A percentile compares a stretch with the other conserved stretches of the same genome.
Evolutionary conservation across 23 red algal species (phyloP).

Genomic region (Gracilariopsis chorda): DNA sequence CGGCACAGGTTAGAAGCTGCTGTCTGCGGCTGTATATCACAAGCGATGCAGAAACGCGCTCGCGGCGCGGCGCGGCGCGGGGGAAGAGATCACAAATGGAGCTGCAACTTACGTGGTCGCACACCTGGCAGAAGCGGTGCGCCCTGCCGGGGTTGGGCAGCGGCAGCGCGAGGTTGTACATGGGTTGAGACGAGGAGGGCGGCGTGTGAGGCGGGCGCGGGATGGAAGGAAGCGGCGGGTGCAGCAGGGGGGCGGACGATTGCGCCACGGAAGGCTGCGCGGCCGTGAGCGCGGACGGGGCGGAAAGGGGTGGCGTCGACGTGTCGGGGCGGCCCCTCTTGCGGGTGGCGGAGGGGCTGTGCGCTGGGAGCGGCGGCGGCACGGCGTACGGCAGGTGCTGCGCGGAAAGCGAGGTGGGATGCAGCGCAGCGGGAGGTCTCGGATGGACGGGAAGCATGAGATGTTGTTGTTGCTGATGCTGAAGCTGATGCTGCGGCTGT

Average conservation of each 20-base stretch:
- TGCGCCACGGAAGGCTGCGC: not conserved
- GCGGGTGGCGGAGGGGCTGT: not conserved
- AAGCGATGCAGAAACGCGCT: not conserved
- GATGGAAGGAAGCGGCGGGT: slow-evolving; percentile 39
- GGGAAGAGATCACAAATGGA: not conserved
- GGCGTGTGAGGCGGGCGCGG: not conserved
- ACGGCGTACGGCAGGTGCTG: not conserved
- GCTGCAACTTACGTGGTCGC: slow-evolving; percentile 36
- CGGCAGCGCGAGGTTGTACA: slow-evolving; percentile 40
- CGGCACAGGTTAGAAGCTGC: not conserved
- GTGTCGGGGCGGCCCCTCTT: not conserved
- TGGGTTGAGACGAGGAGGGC: not conserved
- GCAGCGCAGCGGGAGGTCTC: not conserved
- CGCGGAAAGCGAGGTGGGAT: not conserved
- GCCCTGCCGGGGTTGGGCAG: slow-evolving; percentile 46
- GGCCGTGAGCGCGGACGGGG: not conserved
- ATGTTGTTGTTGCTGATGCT: not conserved
- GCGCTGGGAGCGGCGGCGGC: not conserved
- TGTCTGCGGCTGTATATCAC: not conserved
- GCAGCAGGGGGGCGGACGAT: slow-evolving; percentile 12
- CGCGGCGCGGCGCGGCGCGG: not conserved
- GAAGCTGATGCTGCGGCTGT: not conserved
- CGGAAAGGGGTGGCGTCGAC: not conserved
- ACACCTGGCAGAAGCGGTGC: slow-evolving; percentile 55
- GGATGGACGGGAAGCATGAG: not conserved